Conservation (phyloP, 1,284 basidiomycete species). For the Moniliella sp. region DNA sequence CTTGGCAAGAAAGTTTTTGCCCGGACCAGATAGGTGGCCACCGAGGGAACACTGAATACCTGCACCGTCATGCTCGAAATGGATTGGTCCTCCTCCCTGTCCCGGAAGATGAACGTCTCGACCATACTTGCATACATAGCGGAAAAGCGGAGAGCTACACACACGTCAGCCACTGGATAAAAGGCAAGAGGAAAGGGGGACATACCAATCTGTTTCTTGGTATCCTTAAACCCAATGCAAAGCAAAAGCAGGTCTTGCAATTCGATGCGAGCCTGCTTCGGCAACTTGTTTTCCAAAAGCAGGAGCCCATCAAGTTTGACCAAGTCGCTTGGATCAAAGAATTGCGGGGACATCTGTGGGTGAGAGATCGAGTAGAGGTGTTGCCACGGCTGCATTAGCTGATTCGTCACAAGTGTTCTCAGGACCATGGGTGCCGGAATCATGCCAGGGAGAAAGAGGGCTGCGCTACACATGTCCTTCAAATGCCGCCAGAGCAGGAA, state of each 20-base stretch:
- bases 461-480: conserved; percentile 13
- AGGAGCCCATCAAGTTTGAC: conserved; percentile 22
- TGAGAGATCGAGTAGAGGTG: conserved; percentile 7
- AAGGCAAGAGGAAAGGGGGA: conserved; percentile 5
- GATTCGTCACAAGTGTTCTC: conserved; percentile 39
- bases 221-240: conserved; percentile 50
- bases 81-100: conserved; percentile 31
- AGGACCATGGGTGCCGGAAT: neutral
- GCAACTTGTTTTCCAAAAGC: conserved; percentile 25
- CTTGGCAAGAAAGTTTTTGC: conserved; percentile 12
- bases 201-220: conserved; percentile 56
- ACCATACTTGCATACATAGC: conserved; percentile 21
- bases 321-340: conserved; percentile 18
- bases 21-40: conserved; percentile 20
- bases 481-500: conserved; percentile 34
- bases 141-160: conserved; percentile 9
- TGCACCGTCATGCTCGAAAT: conserved; percentile 28
- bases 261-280: conserved; percentile 41
- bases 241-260: conserved; percentile 63
- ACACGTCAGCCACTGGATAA: neutral
- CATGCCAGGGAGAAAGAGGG: neutral
- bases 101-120: conserved; percentile 28
- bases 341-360: conserved; percentile 15
- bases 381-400: conserved; percentile 22
- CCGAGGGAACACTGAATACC: conserved; percentile 30